A percentile compares a stretch with the other conserved stretches of the same genome.
phyloP scores from a whole-genome alignment of 2,329 filamentous ascomycete species.

The Pyrenophora tritici-repentis region DNA sequence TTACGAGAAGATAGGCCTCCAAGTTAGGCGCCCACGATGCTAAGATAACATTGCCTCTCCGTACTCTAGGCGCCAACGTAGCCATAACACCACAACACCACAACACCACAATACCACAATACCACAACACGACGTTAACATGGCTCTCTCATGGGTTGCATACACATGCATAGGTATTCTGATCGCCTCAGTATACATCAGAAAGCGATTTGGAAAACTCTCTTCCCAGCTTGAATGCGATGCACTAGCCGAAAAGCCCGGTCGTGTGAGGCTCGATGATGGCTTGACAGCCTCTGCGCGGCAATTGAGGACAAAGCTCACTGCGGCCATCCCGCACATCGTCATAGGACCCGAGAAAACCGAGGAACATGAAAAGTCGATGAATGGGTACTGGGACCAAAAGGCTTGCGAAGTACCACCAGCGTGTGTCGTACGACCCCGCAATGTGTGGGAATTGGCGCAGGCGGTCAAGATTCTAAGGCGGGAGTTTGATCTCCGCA shows the following conservation, averaged over 20 bases:
- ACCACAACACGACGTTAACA: not conserved
- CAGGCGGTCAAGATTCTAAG: conserved; percentile 37
- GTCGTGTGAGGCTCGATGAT: conserved; percentile 1
- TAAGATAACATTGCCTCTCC: too few species aligned
- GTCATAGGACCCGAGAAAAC: conserved; percentile 13
- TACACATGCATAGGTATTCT: conserved; percentile 5
- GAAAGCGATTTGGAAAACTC: conserved; percentile 13
- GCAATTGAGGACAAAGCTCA: conserved; percentile 16
- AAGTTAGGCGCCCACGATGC: too few species aligned
- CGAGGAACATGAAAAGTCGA: conserved; percentile 8
- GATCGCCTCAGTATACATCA: conserved; percentile 6
- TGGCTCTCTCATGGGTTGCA: conserved; percentile 8
- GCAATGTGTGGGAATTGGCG: conserved; percentile 34
- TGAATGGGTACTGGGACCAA: conserved; percentile 40
- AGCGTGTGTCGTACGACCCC: conserved; percentile 39
- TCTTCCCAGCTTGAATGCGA: conserved; percentile 16
- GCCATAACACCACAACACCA: not conserved
- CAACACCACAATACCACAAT: too few species aligned
- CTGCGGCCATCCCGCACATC: conserved; percentile 16
- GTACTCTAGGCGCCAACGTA: not conserved
- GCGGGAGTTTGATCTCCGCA: conserved; percentile 34
- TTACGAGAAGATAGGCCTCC: too few species aligned
- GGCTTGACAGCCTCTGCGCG: conserved; percentile 11
- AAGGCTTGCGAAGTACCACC: conserved; percentile 42
- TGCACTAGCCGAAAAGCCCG: conserved; percentile 15